Evolutionary conservation across 495 filamentous ascomycete species (phyloP).

Genomic region (Massariosphaeria phaeospora): DNA sequence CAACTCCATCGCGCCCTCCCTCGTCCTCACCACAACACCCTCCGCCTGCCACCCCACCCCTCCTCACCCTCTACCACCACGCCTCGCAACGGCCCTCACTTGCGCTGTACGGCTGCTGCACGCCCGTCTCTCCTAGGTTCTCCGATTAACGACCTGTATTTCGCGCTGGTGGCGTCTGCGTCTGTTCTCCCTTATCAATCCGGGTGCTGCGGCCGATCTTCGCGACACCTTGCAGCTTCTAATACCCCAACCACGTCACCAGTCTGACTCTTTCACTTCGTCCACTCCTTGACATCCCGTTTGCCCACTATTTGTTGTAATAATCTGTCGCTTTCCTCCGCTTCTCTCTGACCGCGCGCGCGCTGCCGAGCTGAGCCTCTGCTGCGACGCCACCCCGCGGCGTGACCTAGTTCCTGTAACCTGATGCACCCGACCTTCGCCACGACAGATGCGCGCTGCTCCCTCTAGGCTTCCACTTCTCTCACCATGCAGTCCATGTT

Average conservation of each 20-base stretch:
- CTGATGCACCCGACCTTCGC: constrained; percentile 23
- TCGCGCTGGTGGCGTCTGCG: background rate
- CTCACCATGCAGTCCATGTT: constrained; percentile 42
- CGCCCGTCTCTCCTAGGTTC: constrained; percentile 2
- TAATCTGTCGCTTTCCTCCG: constrained; percentile 10
- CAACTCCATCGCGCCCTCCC: background rate
- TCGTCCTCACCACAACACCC: constrained; percentile 13
- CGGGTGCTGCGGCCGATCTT: constrained; percentile 11
- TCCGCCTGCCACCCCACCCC: background rate
- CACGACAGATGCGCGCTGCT: constrained; percentile 32
- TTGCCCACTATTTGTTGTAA: constrained; percentile 21
- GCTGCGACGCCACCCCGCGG: constrained; percentile 27
- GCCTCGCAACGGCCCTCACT: constrained; percentile 2
- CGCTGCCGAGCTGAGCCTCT: constrained; percentile 10
- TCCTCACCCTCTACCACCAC: constrained; percentile 11
- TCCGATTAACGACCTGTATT: constrained; percentile 9
- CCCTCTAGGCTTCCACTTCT: constrained; percentile 25
- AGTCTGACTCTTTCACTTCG: constrained; percentile 18
- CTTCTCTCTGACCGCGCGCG: background rate
- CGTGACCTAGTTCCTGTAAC: constrained; percentile 9
- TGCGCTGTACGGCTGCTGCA: constrained; percentile 21
- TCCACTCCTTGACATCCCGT: constrained; percentile 30
- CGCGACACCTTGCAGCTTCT: constrained; percentile 28
- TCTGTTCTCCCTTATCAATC: constrained; percentile 7
- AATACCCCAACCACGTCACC: constrained; percentile 22